A percentile compares a stretch with the other conserved stretches of the same genome.
Conservation (phyloP, 257 asterid genomes). For the Rubia yunnanensis region DNA sequence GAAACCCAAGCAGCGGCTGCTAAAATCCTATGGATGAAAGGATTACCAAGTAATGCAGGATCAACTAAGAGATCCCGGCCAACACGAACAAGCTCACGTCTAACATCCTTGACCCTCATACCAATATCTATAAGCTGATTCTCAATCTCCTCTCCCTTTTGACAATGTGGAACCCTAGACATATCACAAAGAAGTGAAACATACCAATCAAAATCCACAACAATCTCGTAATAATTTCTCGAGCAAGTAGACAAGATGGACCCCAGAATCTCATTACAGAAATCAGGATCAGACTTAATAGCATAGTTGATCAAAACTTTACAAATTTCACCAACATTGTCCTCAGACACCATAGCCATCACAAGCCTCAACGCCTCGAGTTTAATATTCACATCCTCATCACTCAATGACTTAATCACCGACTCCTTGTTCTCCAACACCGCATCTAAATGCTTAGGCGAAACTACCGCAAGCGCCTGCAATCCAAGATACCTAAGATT, state of each 20-base stretch:
- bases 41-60: slow-evolving; percentile 89
- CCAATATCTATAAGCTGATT: slow-evolving; percentile 81
- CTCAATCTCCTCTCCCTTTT: slow-evolving; percentile 73
- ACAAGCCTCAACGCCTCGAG: slow-evolving; percentile 82
- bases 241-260: slow-evolving; percentile 61
- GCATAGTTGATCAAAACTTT: slow-evolving; percentile 78
- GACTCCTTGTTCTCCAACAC: slow-evolving; percentile 81
- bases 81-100: slow-evolving; percentile 70
- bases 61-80: slow-evolving; percentile 82
- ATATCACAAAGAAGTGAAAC: slow-evolving; percentile 82
- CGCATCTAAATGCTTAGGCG: slow-evolving; percentile 59
- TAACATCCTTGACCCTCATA: slow-evolving; percentile 92
- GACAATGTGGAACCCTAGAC: slow-evolving; percentile 81
- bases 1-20: slow-evolving; percentile 88
- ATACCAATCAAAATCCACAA: slow-evolving; percentile 88
- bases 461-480: slow-evolving; percentile 59
- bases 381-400: slow-evolving; percentile 62
- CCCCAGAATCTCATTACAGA: slow-evolving; percentile 81
- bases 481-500: slow-evolving; percentile 84
- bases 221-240: slow-evolving; percentile 61
- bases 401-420: slow-evolving; percentile 86
- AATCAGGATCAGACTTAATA: slow-evolving; percentile 76
- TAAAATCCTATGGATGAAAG: slow-evolving; percentile 54
- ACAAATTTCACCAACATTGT: slow-evolving; percentile 72
- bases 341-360: slow-evolving; percentile 83